Base-by-base conservation (phyloP, 2,329 filamentous ascomycete genomes). In the Knufia petricola region DNA sequence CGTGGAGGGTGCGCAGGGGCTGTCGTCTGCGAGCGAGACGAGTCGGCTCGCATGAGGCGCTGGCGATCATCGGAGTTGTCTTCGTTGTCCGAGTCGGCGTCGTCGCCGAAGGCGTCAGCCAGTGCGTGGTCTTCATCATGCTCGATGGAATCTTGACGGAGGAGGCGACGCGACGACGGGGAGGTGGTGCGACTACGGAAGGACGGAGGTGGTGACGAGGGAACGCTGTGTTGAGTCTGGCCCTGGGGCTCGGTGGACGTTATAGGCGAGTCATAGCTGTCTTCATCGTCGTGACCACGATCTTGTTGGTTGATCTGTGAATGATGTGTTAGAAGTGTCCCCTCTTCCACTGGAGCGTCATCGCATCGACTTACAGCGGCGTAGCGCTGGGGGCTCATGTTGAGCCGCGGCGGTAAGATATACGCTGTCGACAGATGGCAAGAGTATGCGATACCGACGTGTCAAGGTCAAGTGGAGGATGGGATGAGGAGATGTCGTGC, bases 31-130 rank as follows among this genome's bases (percentile, higher is more conserved):
- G 32, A 23, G 4, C 44, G 32, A 12, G 44, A 47, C 50, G 61
- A 69, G 53, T 72, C 81, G 58, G 81, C 80, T 58, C 85, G 81
- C 72, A 95, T 89, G 60, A 96, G 69, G 56, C 89, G 81, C 68
- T 92, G 87, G 58, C 88, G 78, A 66, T 95, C 87, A 64, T 94
- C 87, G 51, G 84, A 82, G 59, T 86, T 84, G 61, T 82, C 72
- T 52, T 81, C 79, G 48, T 75, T 82, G 54, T 84, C 84, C 30
- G 73, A 75, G 52, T 84, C 86, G 53, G 82, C 84, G 57, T 84
- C 85, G 61, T 84, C 80, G 63, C 87, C 90, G 65, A 98, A 98
- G 1, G 92, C 88, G 63, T 96, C 90, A 58, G 86, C 87, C 12
- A 98, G 77, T n/a, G 86, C 83, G 53, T 84, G 76, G 60, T 95